These are phyloP conservation scores for Ampelomyces quisqualis DNA, from an alignment of 2,329 filamentous ascomycete species.

Conservation along the genomic window DNA sequence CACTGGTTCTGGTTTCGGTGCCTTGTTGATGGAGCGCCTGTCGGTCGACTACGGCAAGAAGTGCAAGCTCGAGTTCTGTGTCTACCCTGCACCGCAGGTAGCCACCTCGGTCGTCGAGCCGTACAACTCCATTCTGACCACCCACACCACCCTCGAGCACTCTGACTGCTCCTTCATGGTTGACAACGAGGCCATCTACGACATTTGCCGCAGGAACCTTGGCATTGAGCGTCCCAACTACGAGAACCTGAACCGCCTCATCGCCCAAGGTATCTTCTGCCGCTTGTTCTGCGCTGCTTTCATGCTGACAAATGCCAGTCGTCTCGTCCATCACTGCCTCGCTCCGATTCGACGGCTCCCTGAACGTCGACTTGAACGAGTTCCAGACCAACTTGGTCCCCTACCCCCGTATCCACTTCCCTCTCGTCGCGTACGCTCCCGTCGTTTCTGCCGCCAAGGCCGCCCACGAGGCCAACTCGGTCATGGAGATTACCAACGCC, in stretches of 20 bases:
- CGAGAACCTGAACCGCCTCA: slow-evolving; percentile 98
- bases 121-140: slow-evolving; percentile 99
- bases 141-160: slow-evolving; percentile 98
- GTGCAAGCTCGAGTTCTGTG: slow-evolving; percentile 99
- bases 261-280: slow-evolving; percentile 76
- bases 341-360: slow-evolving; percentile 95
- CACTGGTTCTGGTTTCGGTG: slow-evolving; percentile 97
- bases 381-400: slow-evolving; percentile 99
- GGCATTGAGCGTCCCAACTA: slow-evolving; percentile 97
- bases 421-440: slow-evolving; percentile 92
- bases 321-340: slow-evolving; percentile 98
- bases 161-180: slow-evolving; percentile 99
- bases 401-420: slow-evolving; percentile 99
- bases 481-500: slow-evolving; percentile 96
- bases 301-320: slow-evolving; percentile 56
- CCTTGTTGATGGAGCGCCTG: slow-evolving; percentile 96
- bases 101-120: slow-evolving; percentile 98
- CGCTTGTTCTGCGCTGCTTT: not conserved
- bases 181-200: slow-evolving; percentile 99
- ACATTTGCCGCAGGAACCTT: slow-evolving; percentile 97
- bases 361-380: slow-evolving; percentile 99
- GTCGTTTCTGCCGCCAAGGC: slow-evolving; percentile 95
- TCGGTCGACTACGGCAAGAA: slow-evolving; percentile 99
- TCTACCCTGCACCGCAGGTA: slow-evolving; percentile 96
- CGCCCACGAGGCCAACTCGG: slow-evolving; percentile 95